phyloP scores from a whole-genome alignment of 495 filamentous ascomycete species.

The Gamarada debralockiae region DNA sequence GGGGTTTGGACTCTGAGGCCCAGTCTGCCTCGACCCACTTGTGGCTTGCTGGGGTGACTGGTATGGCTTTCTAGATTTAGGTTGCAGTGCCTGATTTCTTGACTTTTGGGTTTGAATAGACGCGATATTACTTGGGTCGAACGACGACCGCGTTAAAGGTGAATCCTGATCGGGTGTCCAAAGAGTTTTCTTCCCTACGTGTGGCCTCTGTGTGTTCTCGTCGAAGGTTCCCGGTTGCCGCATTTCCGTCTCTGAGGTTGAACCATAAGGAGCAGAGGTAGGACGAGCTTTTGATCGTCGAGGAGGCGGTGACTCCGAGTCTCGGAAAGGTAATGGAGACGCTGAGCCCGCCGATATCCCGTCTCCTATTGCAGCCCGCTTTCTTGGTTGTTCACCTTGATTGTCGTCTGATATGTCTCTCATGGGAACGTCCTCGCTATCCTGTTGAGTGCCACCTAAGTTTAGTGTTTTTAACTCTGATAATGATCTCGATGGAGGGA shows the following conservation, averaged over 20 bases:
- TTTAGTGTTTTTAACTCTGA: background rate
- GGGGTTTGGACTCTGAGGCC: background rate
- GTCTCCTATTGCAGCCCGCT: constrained; percentile 15
- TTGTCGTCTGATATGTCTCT: constrained; percentile 8
- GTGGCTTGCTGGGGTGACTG: background rate
- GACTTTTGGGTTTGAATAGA: constrained; percentile 8
- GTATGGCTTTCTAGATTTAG: constrained; percentile 1
- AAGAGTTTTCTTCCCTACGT: background rate
- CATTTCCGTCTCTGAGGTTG: constrained; percentile 2
- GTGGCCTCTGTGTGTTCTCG: background rate
- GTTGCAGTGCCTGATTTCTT: background rate
- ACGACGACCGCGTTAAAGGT: background rate
- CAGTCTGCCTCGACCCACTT: too few relatives aligned
- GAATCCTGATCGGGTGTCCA: constrained; percentile 13
- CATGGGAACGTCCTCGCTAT: constrained; percentile 9
- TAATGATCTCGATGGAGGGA: constrained; percentile 3
- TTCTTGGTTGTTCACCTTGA: constrained; percentile 4
- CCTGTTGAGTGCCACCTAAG: background rate
- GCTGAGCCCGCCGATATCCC: constrained; percentile 18
- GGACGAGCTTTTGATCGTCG: constrained; percentile 16
- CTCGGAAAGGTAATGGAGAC: constrained; percentile 5
- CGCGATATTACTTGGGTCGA: constrained; percentile 12
- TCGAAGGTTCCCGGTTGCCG: too few relatives aligned
- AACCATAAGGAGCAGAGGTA: background rate
- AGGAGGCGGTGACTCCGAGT: constrained; percentile 10